Evolutionary conservation across 192 early-diverging fungal genomes (phyloP).

Genomic region (Coemansia asiatica): DNA sequence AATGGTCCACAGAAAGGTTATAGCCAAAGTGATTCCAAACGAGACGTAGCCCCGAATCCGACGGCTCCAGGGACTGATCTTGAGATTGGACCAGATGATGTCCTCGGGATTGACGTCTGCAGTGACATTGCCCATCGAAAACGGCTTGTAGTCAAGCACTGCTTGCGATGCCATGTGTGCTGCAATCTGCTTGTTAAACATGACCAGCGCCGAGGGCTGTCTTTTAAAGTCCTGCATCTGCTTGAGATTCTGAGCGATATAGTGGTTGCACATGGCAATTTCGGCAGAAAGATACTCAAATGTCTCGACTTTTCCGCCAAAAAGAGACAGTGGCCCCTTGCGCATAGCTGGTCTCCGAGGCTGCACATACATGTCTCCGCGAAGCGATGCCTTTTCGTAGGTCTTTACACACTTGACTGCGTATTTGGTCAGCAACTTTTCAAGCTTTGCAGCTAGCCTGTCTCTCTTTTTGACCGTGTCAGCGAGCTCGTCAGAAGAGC

Average conservation of each 20-base stretch:
- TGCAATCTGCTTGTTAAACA: slow-evolving; percentile 72
- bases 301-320: slow-evolving; percentile 62
- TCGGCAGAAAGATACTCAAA: slow-evolving; percentile 38
- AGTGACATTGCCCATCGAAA: slow-evolving; percentile 66
- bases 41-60: slow-evolving; percentile 61
- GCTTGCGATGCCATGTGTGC: slow-evolving; percentile 78
- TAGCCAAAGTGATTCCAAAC: slow-evolving; percentile 50
- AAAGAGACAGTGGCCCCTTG: slow-evolving; percentile 20
- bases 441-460: slow-evolving; percentile 52
- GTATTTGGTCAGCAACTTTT: slow-evolving; percentile 56
- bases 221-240: slow-evolving; percentile 23
- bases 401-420: slow-evolving; percentile 43
- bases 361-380: slow-evolving; percentile 11
- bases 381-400: slow-evolving; percentile 3
- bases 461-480: slow-evolving; percentile 56
- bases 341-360: slow-evolving; percentile 53
- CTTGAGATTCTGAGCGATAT: slow-evolving; percentile 48
- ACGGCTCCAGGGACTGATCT: slow-evolving; percentile 54
- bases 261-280: slow-evolving; percentile 34
- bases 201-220: slow-evolving; percentile 74
- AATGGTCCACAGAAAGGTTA: slow-evolving; percentile 75
- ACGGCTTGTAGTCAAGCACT: slow-evolving; percentile 61
- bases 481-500: slow-evolving; percentile 56
- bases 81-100: slow-evolving; percentile 81
- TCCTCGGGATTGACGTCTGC: slow-evolving; percentile 68